Percentiles rank a stretch among this genome's conserved stretches.
phyloP scores from a whole-genome alignment of 2,329 filamentous ascomycete species.

The Ilyonectria mors-panacis region DNA sequence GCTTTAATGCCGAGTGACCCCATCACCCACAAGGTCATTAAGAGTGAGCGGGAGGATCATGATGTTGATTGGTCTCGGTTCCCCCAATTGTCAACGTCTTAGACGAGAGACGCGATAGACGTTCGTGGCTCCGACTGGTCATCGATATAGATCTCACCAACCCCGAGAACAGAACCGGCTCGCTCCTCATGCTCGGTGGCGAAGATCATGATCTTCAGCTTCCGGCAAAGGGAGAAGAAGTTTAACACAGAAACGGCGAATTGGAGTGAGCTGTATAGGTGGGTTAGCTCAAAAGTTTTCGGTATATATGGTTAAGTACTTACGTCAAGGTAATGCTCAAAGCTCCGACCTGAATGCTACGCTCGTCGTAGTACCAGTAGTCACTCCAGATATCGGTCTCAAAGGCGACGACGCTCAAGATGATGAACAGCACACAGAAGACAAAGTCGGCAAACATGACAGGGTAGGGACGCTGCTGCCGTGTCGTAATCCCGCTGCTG shows the following conservation, averaged over 20 bases:
- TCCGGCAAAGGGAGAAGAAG: constrained; percentile 39
- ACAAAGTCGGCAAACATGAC: constrained; percentile 38
- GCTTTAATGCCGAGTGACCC: neutral
- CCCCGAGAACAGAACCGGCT: constrained; percentile 19
- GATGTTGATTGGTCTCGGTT: constrained; percentile 4
- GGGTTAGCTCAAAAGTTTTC: neutral
- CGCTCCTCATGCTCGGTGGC: constrained; percentile 34
- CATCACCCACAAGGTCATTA: neutral
- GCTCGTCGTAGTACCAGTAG: neutral
- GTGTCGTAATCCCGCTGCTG: neutral
- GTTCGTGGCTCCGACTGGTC: constrained; percentile 38
- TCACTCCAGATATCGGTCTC: constrained; percentile 17
- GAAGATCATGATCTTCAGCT: constrained; percentile 37
- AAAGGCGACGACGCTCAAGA: constrained; percentile 32
- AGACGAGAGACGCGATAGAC: constrained; percentile 36
- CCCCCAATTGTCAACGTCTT: neutral
- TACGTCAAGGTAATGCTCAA: constrained; percentile 40
- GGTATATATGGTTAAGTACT: constrained; percentile 14
- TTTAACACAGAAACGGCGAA: constrained; percentile 31
- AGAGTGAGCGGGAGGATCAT: neutral
- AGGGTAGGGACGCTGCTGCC: constrained; percentile 25
- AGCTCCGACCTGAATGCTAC: constrained; percentile 6
- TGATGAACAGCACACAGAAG: constrained; percentile 38
- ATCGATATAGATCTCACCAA: constrained; percentile 38
- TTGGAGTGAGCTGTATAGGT: constrained; percentile 32